A percentile compares a stretch with the other conserved stretches of the same genome.
These are phyloP conservation scores for Xylaria bambusicola DNA, from an alignment of 495 filamentous ascomycete species.

Conservation along the genomic window DNA sequence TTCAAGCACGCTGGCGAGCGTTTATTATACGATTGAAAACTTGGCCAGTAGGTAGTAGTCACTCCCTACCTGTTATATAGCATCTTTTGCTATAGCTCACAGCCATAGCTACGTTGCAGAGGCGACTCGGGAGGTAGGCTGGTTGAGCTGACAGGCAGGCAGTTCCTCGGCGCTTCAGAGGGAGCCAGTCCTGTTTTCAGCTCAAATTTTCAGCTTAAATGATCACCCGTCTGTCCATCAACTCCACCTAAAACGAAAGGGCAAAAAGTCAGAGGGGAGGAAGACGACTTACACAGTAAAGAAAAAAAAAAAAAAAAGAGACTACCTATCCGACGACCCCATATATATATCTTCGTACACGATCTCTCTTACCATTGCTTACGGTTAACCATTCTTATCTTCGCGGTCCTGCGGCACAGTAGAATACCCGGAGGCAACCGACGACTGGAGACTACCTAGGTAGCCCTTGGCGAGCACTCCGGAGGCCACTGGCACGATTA, in stretches of 20 bases:
- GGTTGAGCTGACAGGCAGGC: conserved; percentile 7
- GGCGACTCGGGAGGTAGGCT: neutral
- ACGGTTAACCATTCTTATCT: neutral
- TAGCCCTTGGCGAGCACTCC: neutral
- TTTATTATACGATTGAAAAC: no score
- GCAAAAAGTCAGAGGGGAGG: no score
- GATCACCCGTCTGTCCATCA: conserved; percentile 4
- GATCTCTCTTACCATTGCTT: neutral
- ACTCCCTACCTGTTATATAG: no score
- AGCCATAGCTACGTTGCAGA: neutral
- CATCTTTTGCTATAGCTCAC: no score
- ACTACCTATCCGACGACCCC: neutral
- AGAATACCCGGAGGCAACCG: conserved; percentile 13
- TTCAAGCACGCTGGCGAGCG: no score
- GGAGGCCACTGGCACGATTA: neutral
- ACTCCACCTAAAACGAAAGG: conserved; percentile 10
- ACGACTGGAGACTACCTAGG: neutral
- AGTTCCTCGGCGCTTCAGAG: conserved; percentile 12
- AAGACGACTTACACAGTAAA: no score
- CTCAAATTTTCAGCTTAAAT: conserved; percentile 7
- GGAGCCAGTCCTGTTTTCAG: neutral
- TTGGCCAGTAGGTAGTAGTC: no score
- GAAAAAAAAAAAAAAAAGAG: no score
- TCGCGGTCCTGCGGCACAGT: neutral
- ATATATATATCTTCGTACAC: neutral